Percentiles rank a stretch among this genome's conserved stretches.
phyloP scores from a whole-genome alignment of 2,329 filamentous ascomycete species.

The Colletotrichum sp. region DNA sequence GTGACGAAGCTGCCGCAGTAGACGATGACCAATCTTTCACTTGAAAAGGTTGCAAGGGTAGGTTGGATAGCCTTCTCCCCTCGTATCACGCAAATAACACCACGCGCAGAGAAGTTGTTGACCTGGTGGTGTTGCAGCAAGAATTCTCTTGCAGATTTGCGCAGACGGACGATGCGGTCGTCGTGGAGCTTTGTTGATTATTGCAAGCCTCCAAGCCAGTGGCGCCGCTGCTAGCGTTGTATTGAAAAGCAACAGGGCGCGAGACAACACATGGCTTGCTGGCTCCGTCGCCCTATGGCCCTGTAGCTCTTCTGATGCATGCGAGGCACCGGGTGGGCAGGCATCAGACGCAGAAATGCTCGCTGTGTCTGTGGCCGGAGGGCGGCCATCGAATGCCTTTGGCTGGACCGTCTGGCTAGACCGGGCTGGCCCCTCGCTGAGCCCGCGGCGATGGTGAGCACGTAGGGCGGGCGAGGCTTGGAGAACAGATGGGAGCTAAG shows the following conservation, averaged over 20 bases:
- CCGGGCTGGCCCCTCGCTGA: not conserved
- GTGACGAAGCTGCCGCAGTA: not conserved
- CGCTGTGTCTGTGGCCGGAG: slow-evolving; percentile 2
- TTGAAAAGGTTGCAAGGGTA: slow-evolving; percentile 1
- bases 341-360: not conserved
- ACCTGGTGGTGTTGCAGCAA: not conserved
- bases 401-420: not conserved
- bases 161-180: not conserved
- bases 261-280: slow-evolving; percentile 5
- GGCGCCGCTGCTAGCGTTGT: slow-evolving; percentile 10
- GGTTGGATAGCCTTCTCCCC: not conserved
- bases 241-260: slow-evolving; percentile 6
- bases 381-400: not conserved
- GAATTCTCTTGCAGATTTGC: not conserved
- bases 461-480: slow-evolving; percentile 1
- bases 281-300: not conserved
- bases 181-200: not conserved
- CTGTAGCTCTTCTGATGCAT: not conserved
- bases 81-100: not conserved
- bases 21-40: not conserved
- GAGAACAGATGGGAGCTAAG: not conserved
- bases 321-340: not conserved
- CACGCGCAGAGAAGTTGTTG: not conserved
- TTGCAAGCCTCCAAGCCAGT: slow-evolving; percentile 7
- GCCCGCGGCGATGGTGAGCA: not conserved